Evolutionary conservation across 768 basidiomycete genomes (phyloP).

Genomic region (Suillus fuscotomentosus): DNA sequence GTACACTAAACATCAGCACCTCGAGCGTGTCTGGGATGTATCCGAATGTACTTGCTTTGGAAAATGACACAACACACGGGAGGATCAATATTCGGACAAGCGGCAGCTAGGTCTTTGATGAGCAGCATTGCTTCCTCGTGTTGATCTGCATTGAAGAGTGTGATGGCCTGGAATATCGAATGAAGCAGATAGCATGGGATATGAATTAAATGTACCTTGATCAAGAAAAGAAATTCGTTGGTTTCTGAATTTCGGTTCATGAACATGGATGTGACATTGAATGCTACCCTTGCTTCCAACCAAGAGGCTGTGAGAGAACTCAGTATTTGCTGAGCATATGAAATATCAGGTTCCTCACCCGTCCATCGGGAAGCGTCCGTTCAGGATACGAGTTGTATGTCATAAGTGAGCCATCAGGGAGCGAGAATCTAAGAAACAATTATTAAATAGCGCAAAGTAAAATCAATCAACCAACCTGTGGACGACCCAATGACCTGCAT

Average conservation of each 20-base stretch:
- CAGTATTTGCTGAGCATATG: not conserved
- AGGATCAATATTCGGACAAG: not conserved
- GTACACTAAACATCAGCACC: not conserved
- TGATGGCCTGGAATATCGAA: not conserved
- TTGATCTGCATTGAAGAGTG: not conserved
- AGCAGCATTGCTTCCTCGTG: not conserved
- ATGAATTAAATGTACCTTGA: not conserved
- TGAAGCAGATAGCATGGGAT: not conserved
- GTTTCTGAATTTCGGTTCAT: not conserved
- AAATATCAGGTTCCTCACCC: conserved; percentile 49
- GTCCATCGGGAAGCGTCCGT: conserved; percentile 78
- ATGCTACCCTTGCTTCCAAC: conserved; percentile 45
- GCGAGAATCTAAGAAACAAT: conserved; percentile 58
- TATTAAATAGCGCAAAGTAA: conserved; percentile 4
- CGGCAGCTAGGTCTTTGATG: not conserved
- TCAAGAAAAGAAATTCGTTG: not conserved
- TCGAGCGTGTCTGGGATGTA: not conserved
- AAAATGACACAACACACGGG: not conserved
- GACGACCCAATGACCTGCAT: conserved; percentile 86
- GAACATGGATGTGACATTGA: not conserved
- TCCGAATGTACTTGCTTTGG: not conserved
- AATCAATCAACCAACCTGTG: conserved; percentile 55
- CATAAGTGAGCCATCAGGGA: conserved; percentile 78
- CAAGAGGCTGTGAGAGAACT: conserved; percentile 60
- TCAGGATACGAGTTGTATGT: conserved; percentile 90